Evolutionary conservation across 1,139 yeast genomes (phyloP).

Genomic region (Candida sp.): DNA sequence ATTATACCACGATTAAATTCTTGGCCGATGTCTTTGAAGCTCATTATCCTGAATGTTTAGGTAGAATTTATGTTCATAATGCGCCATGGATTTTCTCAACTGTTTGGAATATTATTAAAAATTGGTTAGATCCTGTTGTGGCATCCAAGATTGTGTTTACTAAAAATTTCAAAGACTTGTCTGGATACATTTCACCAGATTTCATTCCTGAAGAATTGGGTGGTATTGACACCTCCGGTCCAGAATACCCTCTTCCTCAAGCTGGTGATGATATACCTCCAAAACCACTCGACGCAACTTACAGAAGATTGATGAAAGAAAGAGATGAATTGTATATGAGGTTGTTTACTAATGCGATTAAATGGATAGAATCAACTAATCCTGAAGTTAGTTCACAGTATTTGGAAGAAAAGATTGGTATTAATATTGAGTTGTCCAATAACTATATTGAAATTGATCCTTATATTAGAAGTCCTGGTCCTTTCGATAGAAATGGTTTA

Average conservation of each 20-base stretch:
- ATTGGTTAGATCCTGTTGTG: constrained; percentile 47
- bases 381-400: constrained; percentile 36
- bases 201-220: constrained; percentile 40
- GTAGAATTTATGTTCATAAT: constrained; percentile 35
- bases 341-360: constrained; percentile 33
- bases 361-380: constrained; percentile 42
- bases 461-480: constrained; percentile 35
- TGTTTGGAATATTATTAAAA: constrained; percentile 44
- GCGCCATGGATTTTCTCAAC: constrained; percentile 52
- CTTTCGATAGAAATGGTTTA: constrained; percentile 36
- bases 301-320: constrained; percentile 23
- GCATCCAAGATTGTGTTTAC: constrained; percentile 44
- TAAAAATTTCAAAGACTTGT: constrained; percentile 33
- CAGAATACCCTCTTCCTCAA: constrained; percentile 27
- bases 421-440: constrained; percentile 24
- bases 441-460: constrained; percentile 39
- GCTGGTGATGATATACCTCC: constrained; percentile 29
- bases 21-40: constrained; percentile 46
- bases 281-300: constrained; percentile 25
- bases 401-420: constrained; percentile 35
- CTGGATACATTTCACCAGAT: constrained; percentile 26
- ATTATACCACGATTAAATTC: constrained; percentile 41
- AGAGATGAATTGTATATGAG: constrained; percentile 29
- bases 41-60: constrained; percentile 47
- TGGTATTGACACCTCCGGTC: constrained; percentile 29